Evolutionary conservation across 495 filamentous ascomycete genomes (phyloP).

Genomic region (Penicillium coprophilum): DNA sequence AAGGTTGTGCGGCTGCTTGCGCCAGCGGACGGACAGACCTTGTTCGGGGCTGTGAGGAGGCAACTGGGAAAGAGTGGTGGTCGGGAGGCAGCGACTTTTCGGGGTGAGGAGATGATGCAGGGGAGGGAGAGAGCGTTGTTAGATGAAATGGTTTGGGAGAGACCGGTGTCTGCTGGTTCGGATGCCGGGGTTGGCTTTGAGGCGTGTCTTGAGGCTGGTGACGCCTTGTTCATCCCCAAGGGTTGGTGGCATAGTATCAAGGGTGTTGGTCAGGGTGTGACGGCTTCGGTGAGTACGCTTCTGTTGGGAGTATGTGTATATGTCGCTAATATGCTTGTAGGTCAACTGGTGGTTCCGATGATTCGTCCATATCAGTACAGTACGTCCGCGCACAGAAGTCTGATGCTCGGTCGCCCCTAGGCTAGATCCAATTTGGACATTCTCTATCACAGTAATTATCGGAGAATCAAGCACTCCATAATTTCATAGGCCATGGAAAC

Average conservation of each 20-base stretch:
- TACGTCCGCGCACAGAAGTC: not conserved
- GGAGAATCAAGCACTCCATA: not conserved
- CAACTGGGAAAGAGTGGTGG: slow-evolving; percentile 42
- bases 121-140: slow-evolving; percentile 66
- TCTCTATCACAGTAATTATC: not conserved
- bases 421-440: not conserved
- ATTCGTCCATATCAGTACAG: not conserved
- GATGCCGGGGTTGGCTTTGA: slow-evolving; percentile 49
- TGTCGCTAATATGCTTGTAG: slow-evolving; percentile 41
- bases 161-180: slow-evolving; percentile 12
- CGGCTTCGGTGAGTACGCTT: slow-evolving; percentile 58
- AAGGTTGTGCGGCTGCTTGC: slow-evolving; percentile 72
- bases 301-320: slow-evolving; percentile 10
- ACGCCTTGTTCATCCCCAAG: slow-evolving; percentile 82
- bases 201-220: slow-evolving; percentile 59
- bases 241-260: slow-evolving; percentile 97
- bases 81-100: slow-evolving; percentile 54
- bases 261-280: slow-evolving; percentile 64
- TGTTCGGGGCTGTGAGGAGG: slow-evolving; percentile 60
- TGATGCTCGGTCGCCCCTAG: not conserved
- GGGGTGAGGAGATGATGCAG: slow-evolving; percentile 92
- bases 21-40: slow-evolving; percentile 55
- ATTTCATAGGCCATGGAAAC: not conserved
- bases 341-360: slow-evolving; percentile 95
- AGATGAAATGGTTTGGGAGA: slow-evolving; percentile 69